Conservation (phyloP, 305 asterid genomes). For the Fraxinus sp. region DNA sequence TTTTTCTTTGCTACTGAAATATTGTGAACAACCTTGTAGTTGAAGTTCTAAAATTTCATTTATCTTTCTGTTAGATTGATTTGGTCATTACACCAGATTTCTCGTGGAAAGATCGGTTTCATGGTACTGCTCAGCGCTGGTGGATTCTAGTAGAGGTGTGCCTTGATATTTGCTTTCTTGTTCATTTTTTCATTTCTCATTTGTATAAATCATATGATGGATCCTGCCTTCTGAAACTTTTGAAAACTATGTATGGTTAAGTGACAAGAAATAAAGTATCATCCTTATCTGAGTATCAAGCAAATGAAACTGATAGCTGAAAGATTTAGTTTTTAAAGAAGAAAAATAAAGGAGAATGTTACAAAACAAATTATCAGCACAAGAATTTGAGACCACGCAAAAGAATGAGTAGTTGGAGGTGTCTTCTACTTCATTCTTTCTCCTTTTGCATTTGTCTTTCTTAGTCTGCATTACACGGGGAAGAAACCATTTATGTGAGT, state of each 20-base stretch:
- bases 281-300: conserved; percentile 8
- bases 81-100: conserved; percentile 77
- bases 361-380: conserved; percentile 15
- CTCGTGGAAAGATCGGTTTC: conserved; percentile 93
- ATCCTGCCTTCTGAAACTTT: conserved; percentile 22
- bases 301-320: conserved; percentile 22
- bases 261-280: conserved; percentile 3
- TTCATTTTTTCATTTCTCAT: conserved; percentile 15
- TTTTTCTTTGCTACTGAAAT: conserved; percentile 17
- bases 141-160: conserved; percentile 94
- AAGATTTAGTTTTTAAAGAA: conserved; percentile 13
- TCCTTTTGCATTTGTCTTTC: conserved; percentile 2
- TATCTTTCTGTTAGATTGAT: conserved; percentile 61
- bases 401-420: background rate
- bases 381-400: background rate
- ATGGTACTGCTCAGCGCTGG: conserved; percentile 95
- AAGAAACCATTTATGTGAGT: background rate
- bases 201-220: conserved; percentile 17
- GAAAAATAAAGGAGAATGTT: background rate
- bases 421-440: background rate
- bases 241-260: conserved; percentile 26
- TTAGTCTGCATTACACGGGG: background rate
- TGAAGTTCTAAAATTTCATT: conserved; percentile 6
- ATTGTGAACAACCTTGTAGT: conserved; percentile 11
- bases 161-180: conserved; percentile 22